Evolutionary conservation across 2,329 filamentous ascomycete species (phyloP), one percentile per base, ranked within the genome.

Genomic region (Talaromyces sp.): DNA sequence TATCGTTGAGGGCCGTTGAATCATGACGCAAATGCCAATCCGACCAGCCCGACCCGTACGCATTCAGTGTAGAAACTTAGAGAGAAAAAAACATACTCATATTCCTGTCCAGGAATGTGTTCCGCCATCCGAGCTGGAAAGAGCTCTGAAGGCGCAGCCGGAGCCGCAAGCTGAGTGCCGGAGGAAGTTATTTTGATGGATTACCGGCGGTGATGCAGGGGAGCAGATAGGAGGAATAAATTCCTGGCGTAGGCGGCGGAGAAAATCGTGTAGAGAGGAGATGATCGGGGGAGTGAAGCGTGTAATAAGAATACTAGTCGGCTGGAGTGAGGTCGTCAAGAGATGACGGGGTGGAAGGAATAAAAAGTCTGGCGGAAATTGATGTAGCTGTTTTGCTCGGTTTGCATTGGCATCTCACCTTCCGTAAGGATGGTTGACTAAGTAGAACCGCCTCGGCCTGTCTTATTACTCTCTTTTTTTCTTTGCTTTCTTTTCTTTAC

Each of bases 51-150:
- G 16, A 24, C 19, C 45, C n/a, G n/a, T 45, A 45, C 7, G 41
- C 41, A 45, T 19, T 9, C 9, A 45, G n/a, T 47, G 19, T 4
- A n/a, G 22, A n/a, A 8, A 33, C 14, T 13, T 2, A 22, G 14
- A n/a, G 7, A n/a, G 7, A 33, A 31, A 66, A 62, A 54, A 52
- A 61, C 52, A 39, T 78, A 82, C 79, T 82, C 80, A 68, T 74
- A 82, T 72, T 82, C 80, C 69, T 81, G 73, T 65, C 71, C 79
- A 61, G 76, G 72, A 63, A 80, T 73, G 64, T 79, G 75, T 69
- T 80, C 78, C 70, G 78, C 78, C 79, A 81, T 81, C 64, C 70
- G 72, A 73, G 72, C 72, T 47, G 65, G 50, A 41, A 60, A 62
- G 37, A 66, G 65, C 61, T 64, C 65, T 76, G 72, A 66, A 70